Evolutionary conservation across 495 filamentous ascomycete species (phyloP).

Genomic region (Amorphotheca resinae): DNA sequence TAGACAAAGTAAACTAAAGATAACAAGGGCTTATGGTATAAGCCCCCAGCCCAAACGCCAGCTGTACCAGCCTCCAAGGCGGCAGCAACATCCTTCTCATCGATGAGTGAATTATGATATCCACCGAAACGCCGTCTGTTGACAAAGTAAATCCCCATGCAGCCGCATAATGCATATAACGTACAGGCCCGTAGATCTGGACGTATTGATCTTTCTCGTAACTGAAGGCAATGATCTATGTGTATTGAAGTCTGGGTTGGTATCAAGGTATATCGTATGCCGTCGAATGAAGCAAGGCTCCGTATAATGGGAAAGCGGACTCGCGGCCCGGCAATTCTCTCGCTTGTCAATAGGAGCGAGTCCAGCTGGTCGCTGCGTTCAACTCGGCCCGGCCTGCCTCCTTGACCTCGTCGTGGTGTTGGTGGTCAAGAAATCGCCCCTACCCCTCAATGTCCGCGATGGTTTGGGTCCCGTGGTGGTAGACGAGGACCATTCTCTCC

Average conservation of each 20-base stretch:
- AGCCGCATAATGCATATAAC: slow-evolving; percentile 14
- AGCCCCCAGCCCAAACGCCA: not conserved
- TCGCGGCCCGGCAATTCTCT: not conserved
- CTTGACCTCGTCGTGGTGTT: not conserved
- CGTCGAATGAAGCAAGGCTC: not conserved
- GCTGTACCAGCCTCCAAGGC: not conserved
- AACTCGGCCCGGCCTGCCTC: not conserved
- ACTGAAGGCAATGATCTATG: not conserved
- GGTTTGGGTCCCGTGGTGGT: slow-evolving; percentile 15
- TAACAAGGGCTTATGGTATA: slow-evolving; percentile 1
- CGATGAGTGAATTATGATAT: not conserved
- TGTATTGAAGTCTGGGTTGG: not conserved
- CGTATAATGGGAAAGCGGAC: not conserved
- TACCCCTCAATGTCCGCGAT: slow-evolving; percentile 17
- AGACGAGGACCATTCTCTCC: slow-evolving; percentile 34
- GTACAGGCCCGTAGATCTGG: slow-evolving; percentile 16
- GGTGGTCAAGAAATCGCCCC: not conserved
- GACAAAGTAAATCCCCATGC: slow-evolving; percentile 19
- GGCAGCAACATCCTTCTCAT: slow-evolving; percentile 4
- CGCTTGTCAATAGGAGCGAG: not conserved
- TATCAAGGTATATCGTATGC: not conserved
- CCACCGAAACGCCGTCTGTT: not conserved
- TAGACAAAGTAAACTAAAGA: not conserved
- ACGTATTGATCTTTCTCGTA: slow-evolving; percentile 1
- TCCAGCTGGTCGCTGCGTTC: not conserved